Base-by-base conservation (phyloP, 1,284 basidiomycete genomes). In the Ganoderma leucocontextum region DNA sequence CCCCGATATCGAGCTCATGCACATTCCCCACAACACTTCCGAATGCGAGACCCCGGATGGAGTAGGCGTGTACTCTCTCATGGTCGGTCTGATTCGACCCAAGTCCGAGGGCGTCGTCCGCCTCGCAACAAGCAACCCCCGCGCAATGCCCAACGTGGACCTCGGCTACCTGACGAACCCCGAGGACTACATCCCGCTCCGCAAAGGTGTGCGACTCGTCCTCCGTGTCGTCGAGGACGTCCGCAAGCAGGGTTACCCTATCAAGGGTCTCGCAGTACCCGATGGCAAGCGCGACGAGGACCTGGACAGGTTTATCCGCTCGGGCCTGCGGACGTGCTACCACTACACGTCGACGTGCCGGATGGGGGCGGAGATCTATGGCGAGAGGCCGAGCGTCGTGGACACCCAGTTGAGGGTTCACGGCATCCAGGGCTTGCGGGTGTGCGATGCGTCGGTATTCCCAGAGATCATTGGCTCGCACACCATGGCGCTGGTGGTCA, bases 331-430 rank as follows among this genome's bases (percentile, higher is more conserved):
- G 13, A 33, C 80, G 35, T 79, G 76, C 25, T 82, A 76, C 70
- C 81, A 83, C 67, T 82, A 81, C 64, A 73, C 78, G 10, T 80
- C 76, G 12, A 80, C 80, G 13, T 83, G 81, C 67, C 71, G 81
- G 3, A 83, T 82, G 82, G 85, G 81, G 12, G 75, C 73, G 5
- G 79, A 76, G 52, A 60, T 76, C 39, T 77, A 78, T 53, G 35
- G 61, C 0, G 67, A 70, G 41, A 58, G 73, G 7, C 74, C 72
- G 8, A 85, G 84, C 1, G 87, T 89, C 0, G 80, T 89, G 15
- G 87, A 89, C 66, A 74, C 83, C 9, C 75, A 82, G 70, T 75
- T 90, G 63, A 72, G 78, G 17, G 87, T 90, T 25, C 83, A 86
- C 66, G 87, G 88, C 1, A 74, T 81, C 0, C 65, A 69, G 7